A percentile compares a stretch with the other conserved stretches of the same genome.
These are phyloP conservation scores for Gossypium australe DNA, from an alignment of 345 rosid genomes.

Conservation along the genomic window DNA sequence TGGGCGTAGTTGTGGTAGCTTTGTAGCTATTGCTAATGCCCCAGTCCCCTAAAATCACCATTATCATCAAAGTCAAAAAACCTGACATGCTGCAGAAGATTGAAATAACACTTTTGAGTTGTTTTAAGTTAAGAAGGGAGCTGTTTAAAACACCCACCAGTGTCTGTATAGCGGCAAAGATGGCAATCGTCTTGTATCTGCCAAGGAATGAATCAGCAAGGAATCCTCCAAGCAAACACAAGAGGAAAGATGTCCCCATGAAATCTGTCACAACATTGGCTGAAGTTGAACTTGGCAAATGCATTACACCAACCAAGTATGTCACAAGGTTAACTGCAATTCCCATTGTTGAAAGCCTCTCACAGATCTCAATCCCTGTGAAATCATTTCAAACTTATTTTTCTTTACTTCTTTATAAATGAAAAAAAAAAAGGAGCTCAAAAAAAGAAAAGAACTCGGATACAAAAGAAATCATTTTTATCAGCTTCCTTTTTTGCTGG, in stretches of 20 bases:
- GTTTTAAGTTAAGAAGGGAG: not conserved
- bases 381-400: not conserved
- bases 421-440: no score
- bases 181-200: slow-evolving; percentile 62
- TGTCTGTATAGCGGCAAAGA: slow-evolving; percentile 56
- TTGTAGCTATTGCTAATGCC: slow-evolving; percentile 48
- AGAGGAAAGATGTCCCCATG: slow-evolving; percentile 60
- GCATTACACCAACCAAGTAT: slow-evolving; percentile 57
- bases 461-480: not conserved
- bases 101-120: not conserved
- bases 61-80: not conserved
- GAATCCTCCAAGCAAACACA: slow-evolving; percentile 67
- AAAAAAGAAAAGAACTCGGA: no score
- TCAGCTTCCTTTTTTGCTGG: not conserved
- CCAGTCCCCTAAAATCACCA: slow-evolving; percentile 55
- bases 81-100: not conserved
- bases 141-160: slow-evolving; percentile 33
- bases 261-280: slow-evolving; percentile 64
- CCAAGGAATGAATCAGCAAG: slow-evolving; percentile 69
- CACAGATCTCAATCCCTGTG: slow-evolving; percentile 56
- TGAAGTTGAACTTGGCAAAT: slow-evolving; percentile 55
- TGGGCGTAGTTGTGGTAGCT: slow-evolving; percentile 59
- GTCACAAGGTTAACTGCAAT: slow-evolving; percentile 75
- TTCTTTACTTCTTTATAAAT: no score
- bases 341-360: slow-evolving; percentile 69